Evolutionary conservation across 2,329 filamentous ascomycete genomes (phyloP).

Genomic region (Botryotinia convoluta): DNA sequence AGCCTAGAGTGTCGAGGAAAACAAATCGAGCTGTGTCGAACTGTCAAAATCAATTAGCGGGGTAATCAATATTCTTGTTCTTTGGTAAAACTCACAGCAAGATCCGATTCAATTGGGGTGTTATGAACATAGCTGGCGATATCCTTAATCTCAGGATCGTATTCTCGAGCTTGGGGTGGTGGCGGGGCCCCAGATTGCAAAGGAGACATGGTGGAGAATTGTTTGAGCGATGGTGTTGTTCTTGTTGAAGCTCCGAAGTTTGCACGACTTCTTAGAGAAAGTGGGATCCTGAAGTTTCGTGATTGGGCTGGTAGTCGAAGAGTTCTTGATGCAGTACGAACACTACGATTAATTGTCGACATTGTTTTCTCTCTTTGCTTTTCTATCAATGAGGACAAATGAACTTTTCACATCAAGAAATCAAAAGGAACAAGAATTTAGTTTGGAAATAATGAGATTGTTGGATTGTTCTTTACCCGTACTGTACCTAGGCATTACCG

Average conservation of each 20-base stretch:
- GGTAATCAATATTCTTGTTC: constrained; percentile 12
- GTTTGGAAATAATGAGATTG: not conserved
- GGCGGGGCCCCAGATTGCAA: constrained; percentile 45
- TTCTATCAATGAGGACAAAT: not conserved
- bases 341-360: constrained; percentile 37
- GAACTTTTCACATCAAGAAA: not conserved
- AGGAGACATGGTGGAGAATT: constrained; percentile 41
- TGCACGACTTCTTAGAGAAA: constrained; percentile 29
- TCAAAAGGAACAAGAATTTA: not conserved
- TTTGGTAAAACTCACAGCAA: constrained; percentile 67
- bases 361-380: constrained; percentile 26
- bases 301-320: constrained; percentile 35
- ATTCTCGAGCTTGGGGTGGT: constrained; percentile 56
- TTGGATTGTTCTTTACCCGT: not conserved
- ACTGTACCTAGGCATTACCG: not conserved
- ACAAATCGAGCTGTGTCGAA: constrained; percentile 96
- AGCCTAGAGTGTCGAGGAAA: constrained; percentile 94
- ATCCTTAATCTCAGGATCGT: constrained; percentile 90
- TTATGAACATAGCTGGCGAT: constrained; percentile 95
- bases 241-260: constrained; percentile 27
- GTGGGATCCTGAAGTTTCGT: constrained; percentile 33
- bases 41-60: constrained; percentile 45
- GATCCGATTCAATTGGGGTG: constrained; percentile 83
- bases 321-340: constrained; percentile 36
- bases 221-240: constrained; percentile 28